Base-by-base conservation (phyloP, 306 rosid species). In the Ormosia emarginata region DNA sequence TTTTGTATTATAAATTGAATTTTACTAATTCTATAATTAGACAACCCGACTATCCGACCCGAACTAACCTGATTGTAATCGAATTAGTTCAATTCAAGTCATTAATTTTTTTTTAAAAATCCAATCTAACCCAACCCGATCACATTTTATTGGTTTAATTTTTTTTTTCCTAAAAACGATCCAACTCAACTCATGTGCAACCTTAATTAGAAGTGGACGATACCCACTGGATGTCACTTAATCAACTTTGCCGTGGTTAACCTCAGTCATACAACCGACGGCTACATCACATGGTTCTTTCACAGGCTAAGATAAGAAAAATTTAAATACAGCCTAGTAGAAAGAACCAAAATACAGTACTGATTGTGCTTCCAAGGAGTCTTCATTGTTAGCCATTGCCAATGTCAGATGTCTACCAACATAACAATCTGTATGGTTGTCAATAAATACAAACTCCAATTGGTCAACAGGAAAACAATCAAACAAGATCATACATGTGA, bases 181-280 rank as follows among this genome's bases (percentile, higher is more conserved):
- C n/a, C n/a, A n/a, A n/a, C n/a, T n/a, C n/a, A n/a, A n/a, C n/a
- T n/a, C n/a, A n/a, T n/a, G n/a, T n/a, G n/a, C n/a, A n/a, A n/a
- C n/a, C n/a, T n/a, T n/a, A n/a, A n/a, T n/a, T n/a, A n/a, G 24
- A 74, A 74, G 17, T 71, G 64, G 49, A 34, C 32, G 40, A 47
- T 47, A 39, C 11, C 50, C 39, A 15, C 9, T 15, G 44, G 24
- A 63, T 63, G 47, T 57, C 79, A 37, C 53, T 40, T 67, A 83
- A 71, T 53, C 36, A 36, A 71, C 63, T 83, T 70, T 7, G 71
- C 18, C 30, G 63, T 41, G 67, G 40, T 43, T 71, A 71, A 44
- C 71, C 72, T 43, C 8, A 78, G 41, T 72, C 53, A 83, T 78
- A 77, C 62, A 70, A 32, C 63, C 59, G n/a, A 52, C 34, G 47